These are phyloP conservation scores for Avicennia marina DNA, from an alignment of 257 asterid species.

Conservation along the genomic window DNA sequence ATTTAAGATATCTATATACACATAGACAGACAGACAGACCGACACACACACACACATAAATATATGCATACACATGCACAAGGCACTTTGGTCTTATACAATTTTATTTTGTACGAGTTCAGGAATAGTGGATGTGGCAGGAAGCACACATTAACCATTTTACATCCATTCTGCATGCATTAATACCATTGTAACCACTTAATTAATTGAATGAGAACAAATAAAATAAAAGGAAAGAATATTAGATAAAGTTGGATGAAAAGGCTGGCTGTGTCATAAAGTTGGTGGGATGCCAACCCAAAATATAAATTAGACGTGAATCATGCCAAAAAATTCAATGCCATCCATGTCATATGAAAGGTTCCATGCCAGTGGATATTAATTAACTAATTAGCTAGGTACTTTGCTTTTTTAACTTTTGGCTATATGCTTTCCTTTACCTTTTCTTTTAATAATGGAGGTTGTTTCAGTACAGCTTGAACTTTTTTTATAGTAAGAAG, in stretches of 20 bases:
- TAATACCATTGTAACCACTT: slow-evolving; percentile 20
- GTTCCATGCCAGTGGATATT: slow-evolving; percentile 8
- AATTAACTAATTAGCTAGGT: not conserved
- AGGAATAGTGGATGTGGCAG: too few relatives aligned
- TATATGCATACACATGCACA: too few relatives aligned
- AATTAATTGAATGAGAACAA: not conserved
- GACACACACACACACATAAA: too few relatives aligned
- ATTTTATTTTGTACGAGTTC: too few relatives aligned
- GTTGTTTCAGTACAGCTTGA: not conserved
- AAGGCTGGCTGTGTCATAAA: not conserved
- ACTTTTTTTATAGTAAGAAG: not conserved
- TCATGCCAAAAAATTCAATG: slow-evolving; percentile 18
- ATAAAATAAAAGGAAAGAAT: slow-evolving; percentile 10
- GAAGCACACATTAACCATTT: not conserved
- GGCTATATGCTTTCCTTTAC: slow-evolving; percentile 15
- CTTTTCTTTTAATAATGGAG: not conserved
- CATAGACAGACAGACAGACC: too few relatives aligned
- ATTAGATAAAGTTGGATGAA: slow-evolving; percentile 9
- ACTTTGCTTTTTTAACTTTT: not conserved
- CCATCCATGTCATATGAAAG: slow-evolving; percentile 6
- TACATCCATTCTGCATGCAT: not conserved
- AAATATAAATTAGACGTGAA: slow-evolving; percentile 5
- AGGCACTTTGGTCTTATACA: too few relatives aligned
- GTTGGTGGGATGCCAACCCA: slow-evolving; percentile 12
- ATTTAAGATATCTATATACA: too few relatives aligned